A percentile compares a stretch with the other conserved stretches of the same genome.
These are phyloP conservation scores for Candida gorgasii DNA, from an alignment of 805 yeast species.

Conservation along the genomic window DNA sequence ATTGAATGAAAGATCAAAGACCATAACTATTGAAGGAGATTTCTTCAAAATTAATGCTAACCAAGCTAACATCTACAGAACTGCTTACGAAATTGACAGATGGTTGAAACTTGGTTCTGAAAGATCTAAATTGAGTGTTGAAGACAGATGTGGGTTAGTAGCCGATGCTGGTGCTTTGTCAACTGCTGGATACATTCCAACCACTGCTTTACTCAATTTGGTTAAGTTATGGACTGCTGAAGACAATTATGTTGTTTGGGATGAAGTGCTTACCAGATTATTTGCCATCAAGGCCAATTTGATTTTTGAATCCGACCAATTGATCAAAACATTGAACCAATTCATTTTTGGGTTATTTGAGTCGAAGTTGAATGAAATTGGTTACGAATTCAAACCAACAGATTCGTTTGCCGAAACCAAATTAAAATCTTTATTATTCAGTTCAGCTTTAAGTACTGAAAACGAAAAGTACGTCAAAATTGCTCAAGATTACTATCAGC, in stretches of 20 bases:
- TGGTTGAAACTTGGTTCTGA: slow-evolving; percentile 67
- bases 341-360: slow-evolving; percentile 58
- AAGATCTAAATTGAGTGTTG: slow-evolving; percentile 64
- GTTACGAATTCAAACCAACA: slow-evolving; percentile 59
- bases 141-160: slow-evolving; percentile 76
- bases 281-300: slow-evolving; percentile 53
- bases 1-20: slow-evolving; percentile 45
- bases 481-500: slow-evolving; percentile 45
- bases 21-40: slow-evolving; percentile 41
- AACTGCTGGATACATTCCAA: slow-evolving; percentile 65
- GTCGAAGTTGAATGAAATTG: slow-evolving; percentile 54
- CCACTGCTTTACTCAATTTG: slow-evolving; percentile 60
- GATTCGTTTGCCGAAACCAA: slow-evolving; percentile 65
- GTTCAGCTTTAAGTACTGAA: slow-evolving; percentile 54
- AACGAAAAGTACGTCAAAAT: slow-evolving; percentile 46
- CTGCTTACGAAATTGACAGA: slow-evolving; percentile 63
- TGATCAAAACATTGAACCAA: slow-evolving; percentile 48
- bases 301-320: slow-evolving; percentile 51
- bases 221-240: slow-evolving; percentile 62
- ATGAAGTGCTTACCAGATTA: slow-evolving; percentile 53
- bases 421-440: slow-evolving; percentile 64
- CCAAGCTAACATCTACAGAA: slow-evolving; percentile 74
- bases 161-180: slow-evolving; percentile 79
- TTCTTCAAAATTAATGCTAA: slow-evolving; percentile 74
- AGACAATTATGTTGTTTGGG: slow-evolving; percentile 68